Percentiles rank a stretch among this genome's conserved stretches.
These are phyloP conservation scores for Fusarium sp. DNA, from an alignment of 2,329 filamentous ascomycete genomes.

Conservation along the genomic window DNA sequence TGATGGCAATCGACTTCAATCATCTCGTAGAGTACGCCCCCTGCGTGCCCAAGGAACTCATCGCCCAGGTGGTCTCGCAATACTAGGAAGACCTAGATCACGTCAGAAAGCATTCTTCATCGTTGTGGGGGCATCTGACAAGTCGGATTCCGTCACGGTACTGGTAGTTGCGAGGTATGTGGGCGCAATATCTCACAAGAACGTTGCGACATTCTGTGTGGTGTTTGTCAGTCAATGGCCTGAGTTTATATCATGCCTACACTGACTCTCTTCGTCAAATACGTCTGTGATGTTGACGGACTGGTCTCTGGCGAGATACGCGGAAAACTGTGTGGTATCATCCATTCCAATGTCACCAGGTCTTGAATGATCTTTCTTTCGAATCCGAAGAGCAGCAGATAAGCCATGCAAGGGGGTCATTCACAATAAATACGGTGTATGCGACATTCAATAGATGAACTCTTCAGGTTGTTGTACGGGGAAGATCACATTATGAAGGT, in stretches of 20 bases:
- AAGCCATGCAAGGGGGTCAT: not conserved
- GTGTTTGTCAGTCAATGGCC: not conserved
- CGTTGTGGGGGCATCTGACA: slow-evolving; percentile 41
- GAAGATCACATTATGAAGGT: not conserved
- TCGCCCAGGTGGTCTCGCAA: slow-evolving; percentile 59
- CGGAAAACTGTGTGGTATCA: not conserved
- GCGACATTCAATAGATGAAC: not conserved
- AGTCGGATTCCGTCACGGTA: slow-evolving; percentile 59
- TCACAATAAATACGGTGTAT: not conserved
- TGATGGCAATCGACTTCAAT: slow-evolving; percentile 59
- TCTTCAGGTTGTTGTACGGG: not conserved
- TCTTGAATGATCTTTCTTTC: not conserved
- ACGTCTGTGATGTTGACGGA: not conserved
- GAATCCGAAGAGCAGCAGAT: not conserved
- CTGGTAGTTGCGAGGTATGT: slow-evolving; percentile 59
- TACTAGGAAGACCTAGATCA: slow-evolving; percentile 54
- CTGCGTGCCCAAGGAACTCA: slow-evolving; percentile 57
- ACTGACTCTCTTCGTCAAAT: slow-evolving; percentile 45
- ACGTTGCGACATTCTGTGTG: slow-evolving; percentile 58
- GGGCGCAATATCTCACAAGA: slow-evolving; percentile 57
- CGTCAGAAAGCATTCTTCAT: not conserved
- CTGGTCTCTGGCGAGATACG: not conserved
- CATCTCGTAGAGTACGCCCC: slow-evolving; percentile 60
- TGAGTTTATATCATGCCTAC: not conserved
- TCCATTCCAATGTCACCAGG: slow-evolving; percentile 22